Conservation (phyloP, 805 yeast genomes). For the Ogataea populi-albae region DNA sequence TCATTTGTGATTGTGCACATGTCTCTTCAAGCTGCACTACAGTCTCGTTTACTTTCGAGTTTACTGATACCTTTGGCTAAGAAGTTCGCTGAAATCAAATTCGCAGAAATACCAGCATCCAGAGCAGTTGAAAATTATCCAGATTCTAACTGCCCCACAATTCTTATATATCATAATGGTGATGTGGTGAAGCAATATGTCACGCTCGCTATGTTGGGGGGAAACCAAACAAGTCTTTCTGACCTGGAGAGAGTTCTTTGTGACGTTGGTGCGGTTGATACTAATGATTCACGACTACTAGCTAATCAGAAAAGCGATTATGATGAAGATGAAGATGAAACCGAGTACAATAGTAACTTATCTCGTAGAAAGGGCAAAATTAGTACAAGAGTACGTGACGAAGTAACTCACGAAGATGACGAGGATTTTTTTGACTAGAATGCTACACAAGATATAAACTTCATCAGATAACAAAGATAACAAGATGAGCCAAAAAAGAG, state of each 20-base stretch:
- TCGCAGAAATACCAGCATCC: constrained; percentile 86
- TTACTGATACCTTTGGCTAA: constrained; percentile 57
- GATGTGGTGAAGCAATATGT: constrained; percentile 78
- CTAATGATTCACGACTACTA: constrained; percentile 62
- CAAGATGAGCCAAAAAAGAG: background rate
- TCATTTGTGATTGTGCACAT: constrained; percentile 74
- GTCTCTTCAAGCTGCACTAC: constrained; percentile 63
- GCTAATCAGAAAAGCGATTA: constrained; percentile 56
- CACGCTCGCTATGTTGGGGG: constrained; percentile 80
- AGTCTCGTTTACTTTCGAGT: constrained; percentile 66
- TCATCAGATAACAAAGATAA: constrained; percentile 1
- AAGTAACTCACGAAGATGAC: constrained; percentile 36
- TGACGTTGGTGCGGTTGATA: constrained; percentile 60
- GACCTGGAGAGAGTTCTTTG: constrained; percentile 78
- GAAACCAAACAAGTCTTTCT: constrained; percentile 62
- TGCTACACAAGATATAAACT: background rate
- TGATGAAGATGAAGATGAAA: constrained; percentile 48
- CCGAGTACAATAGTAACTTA: too few relatives aligned
- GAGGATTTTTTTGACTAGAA: constrained; percentile 49
- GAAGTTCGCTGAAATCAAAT: constrained; percentile 77
- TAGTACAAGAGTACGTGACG: constrained; percentile 48
- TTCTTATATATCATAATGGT: constrained; percentile 74
- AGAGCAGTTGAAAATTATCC: constrained; percentile 95
- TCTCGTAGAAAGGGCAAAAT: too few relatives aligned
- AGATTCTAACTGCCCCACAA: constrained; percentile 84